Base-by-base conservation (phyloP, 257 asterid species). In the Primulina tabacum region DNA sequence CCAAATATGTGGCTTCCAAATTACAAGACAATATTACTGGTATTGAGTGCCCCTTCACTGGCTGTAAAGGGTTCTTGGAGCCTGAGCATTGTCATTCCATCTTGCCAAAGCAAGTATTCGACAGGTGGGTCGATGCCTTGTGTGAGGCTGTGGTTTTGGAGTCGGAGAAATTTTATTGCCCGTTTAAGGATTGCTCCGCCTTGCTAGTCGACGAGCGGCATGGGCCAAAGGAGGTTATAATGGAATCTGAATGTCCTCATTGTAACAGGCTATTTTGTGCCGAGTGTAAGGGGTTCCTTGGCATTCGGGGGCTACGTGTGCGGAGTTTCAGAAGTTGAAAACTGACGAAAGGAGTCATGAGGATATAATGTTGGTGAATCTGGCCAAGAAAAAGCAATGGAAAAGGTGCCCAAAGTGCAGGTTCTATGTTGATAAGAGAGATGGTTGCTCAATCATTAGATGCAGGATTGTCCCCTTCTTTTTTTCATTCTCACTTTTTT, bases 41-140 rank as follows among this genome's bases (percentile, higher is more conserved):
- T 3, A 79, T 90, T 11, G 64, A 28, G 0, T 88, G 97, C 71
- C 97, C 95, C 16, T 83, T 69, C 53, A 21, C 71, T 2, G 82
- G 78, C 2, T 90, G 97, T 73, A 28, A 26, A 0, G 95, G 91
- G 3, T n/a, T 57, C 16, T 67, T 90, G 14, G 95, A 88, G 73
- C 93, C 89, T 5, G 73, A 83, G 3, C 69, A 80, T 17, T 90
- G 95, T 69, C 88, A 84, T 21, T 65, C 80, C 0, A 81, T 90
- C 17, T 77, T 88, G 65, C 90, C 97, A 4, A 67, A 77, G 50
- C 61, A 77, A 37, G 93, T 90, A n/a, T 82, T 90, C 37, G 93
- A 84, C 52, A 67, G 91, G 76, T 90, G 95, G 97, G 92, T 91
- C 0, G 93, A 86, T 30, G 95, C 81, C 0, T 72, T 88, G 53